Conservation (phyloP, 495 filamentous ascomycete genomes). For the Podospora appendiculata region DNA sequence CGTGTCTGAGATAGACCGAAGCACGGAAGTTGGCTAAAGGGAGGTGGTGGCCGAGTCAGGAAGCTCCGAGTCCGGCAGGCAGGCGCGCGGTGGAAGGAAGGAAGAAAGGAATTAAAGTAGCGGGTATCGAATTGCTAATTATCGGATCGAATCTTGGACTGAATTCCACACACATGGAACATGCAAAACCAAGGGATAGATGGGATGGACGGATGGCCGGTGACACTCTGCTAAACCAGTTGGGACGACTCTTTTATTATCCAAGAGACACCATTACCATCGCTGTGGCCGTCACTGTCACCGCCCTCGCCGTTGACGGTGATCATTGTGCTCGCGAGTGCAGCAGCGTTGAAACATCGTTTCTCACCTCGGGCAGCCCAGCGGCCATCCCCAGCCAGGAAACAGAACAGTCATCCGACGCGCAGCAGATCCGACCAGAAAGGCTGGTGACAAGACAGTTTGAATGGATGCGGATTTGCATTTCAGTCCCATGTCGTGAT, state of each 20-base stretch:
- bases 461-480: conserved; percentile 19
- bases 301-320: too few species aligned
- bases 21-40: conserved; percentile 14
- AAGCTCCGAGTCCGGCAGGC: conserved; percentile 1
- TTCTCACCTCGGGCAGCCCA: background rate
- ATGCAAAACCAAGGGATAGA: too few species aligned
- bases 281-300: too few species aligned
- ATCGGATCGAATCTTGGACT: background rate
- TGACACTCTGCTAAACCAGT: too few species aligned
- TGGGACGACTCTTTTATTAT: too few species aligned
- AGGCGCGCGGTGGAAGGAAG: conserved; percentile 3
- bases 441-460: conserved; percentile 12
- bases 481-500: conserved; percentile 4
- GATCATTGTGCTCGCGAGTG: too few species aligned
- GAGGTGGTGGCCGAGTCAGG: conserved; percentile 15
- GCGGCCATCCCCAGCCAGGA: background rate
- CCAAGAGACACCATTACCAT: too few species aligned
- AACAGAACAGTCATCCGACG: background rate
- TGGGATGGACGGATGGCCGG: too few species aligned
- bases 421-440: background rate
- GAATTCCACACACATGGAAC: background rate
- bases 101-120: background rate
- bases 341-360: background rate
- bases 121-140: background rate
- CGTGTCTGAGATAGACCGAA: conserved; percentile 15